Evolutionary conservation across 2,329 filamentous ascomycete species (phyloP).

Genomic region (Clarireedia homoeocarpa): DNA sequence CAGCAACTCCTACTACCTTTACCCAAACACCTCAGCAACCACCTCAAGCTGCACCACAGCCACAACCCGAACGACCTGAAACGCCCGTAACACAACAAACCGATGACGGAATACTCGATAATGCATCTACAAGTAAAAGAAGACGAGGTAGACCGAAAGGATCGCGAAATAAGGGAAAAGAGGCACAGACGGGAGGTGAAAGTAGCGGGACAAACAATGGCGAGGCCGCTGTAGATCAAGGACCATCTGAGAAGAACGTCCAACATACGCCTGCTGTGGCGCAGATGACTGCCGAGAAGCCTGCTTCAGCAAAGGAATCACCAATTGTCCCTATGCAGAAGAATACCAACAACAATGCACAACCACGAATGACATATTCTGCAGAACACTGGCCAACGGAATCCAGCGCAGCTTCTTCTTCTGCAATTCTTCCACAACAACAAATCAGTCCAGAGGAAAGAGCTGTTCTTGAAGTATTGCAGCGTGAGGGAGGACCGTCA

Average conservation of each 20-base stretch:
- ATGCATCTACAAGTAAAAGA: slow-evolving; percentile 24
- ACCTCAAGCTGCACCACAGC: neutral
- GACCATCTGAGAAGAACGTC: slow-evolving; percentile 14
- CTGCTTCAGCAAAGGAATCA: slow-evolving; percentile 9
- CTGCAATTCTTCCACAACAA: slow-evolving; percentile 13
- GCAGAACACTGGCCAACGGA: slow-evolving; percentile 22
- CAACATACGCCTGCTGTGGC: slow-evolving; percentile 14
- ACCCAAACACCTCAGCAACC: slow-evolving; percentile 4
- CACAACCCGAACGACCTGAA: slow-evolving; percentile 14
- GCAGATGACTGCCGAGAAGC: slow-evolving; percentile 12
- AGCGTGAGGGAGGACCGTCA: slow-evolving; percentile 11
- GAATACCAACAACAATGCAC: slow-evolving; percentile 30
- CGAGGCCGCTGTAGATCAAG: slow-evolving; percentile 5
- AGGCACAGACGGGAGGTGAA: slow-evolving; percentile 12
- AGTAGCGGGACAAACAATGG: neutral
- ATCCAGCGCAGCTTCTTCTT: slow-evolving; percentile 10
- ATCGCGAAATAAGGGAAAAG: slow-evolving; percentile 39
- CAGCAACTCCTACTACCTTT: neutral
- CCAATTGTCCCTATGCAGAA: slow-evolving; percentile 6
- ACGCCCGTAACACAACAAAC: slow-evolving; percentile 17
- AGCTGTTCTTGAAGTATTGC: slow-evolving; percentile 28
- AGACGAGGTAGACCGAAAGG: slow-evolving; percentile 41
- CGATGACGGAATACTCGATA: slow-evolving; percentile 11
- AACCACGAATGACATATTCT: slow-evolving; percentile 14
- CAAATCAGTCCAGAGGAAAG: slow-evolving; percentile 28